Evolutionary conservation across 176 grass and related monocot species (phyloP).

Genomic region (Pontederia paniculata): DNA sequence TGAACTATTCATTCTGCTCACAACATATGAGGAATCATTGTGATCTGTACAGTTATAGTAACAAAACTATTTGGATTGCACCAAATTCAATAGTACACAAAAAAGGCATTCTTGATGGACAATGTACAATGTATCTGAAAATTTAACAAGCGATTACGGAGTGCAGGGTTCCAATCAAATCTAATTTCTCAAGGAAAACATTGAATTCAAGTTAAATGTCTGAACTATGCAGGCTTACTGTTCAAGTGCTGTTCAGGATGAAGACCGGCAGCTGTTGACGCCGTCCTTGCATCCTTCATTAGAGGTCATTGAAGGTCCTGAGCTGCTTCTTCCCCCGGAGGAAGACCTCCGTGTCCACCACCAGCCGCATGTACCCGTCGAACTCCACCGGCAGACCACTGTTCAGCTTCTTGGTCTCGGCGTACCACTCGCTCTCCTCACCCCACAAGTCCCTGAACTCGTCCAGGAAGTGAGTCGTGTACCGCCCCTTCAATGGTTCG

Average conservation of each 20-base stretch:
- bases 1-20: too few species aligned
- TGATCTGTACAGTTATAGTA: too few species aligned
- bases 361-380: conserved; percentile 62
- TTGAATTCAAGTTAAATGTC: too few species aligned
- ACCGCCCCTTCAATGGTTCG: conserved; percentile 34
- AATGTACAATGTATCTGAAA: too few species aligned
- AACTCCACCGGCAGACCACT: conserved; percentile 62
- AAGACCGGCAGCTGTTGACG: conserved; percentile 3
- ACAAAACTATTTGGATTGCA: too few species aligned
- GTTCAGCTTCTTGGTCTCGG: conserved; percentile 67
- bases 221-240: too few species aligned
- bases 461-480: conserved; percentile 35
- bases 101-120: too few species aligned
- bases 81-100: too few species aligned
- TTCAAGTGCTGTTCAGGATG: not conserved
- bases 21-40: too few species aligned
- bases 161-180: too few species aligned
- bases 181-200: too few species aligned
- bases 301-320: conserved; percentile 28
- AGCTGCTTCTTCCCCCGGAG: conserved; percentile 41
- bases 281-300: conserved; percentile 18
- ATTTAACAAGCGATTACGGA: too few species aligned
- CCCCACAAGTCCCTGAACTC: conserved; percentile 59
- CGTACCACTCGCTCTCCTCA: conserved; percentile 49
- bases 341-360: conserved; percentile 60